Base-by-base conservation (phyloP, 2,329 filamentous ascomycete genomes). In the Diaporthe humulicola region DNA sequence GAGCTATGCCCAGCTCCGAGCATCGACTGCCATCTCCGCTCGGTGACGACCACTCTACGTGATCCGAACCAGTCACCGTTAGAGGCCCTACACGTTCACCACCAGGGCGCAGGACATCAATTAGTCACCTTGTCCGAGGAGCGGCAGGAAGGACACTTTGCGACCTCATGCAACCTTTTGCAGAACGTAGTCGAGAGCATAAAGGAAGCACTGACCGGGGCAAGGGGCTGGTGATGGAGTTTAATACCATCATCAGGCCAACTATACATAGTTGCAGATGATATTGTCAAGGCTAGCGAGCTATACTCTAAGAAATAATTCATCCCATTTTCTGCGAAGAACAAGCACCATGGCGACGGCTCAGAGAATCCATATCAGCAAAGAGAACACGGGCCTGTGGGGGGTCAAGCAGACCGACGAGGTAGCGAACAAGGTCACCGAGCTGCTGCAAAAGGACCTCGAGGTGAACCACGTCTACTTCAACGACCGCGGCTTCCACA, bases 391-490 rank as follows among this genome's bases (percentile, higher is more conserved):
- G 0, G 90, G 90, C 6, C 80, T 91, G 10, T 84, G 88, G 77
- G 71, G 73, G 10, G 74, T 86, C 81, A 76, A 85, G 76, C 84
- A 90, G 81, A 89, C 86, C 3, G 83, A 89, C 2, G 90, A 91
- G 45, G 88, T 92, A 0, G 93, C 95, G 0, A 84, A 86, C 52
- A 92, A 87, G 75, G 88, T 90, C 0, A 93, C 91, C 4, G 87
- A 93, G 76, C 84, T 98, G 5, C 85, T 98, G 25, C 94, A 98
- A 81, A 86, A 92, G 74, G 95, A 98, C 80, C 88, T 97, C 77
- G 90, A 91, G 85, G 85, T 84, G 45, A 90, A 95, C 78, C 94
- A 98, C 80, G 93, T 95, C 74, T 97, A 93, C 84, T 98, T 95
- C 87, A 97, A 97, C 76, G 75, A 88, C 0, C 80, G 83, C 2